Evolutionary conservation across 345 rosid genomes (phyloP), one percentile per base, ranked within the genome.

Genomic region (Populus ilicifolia): DNA sequence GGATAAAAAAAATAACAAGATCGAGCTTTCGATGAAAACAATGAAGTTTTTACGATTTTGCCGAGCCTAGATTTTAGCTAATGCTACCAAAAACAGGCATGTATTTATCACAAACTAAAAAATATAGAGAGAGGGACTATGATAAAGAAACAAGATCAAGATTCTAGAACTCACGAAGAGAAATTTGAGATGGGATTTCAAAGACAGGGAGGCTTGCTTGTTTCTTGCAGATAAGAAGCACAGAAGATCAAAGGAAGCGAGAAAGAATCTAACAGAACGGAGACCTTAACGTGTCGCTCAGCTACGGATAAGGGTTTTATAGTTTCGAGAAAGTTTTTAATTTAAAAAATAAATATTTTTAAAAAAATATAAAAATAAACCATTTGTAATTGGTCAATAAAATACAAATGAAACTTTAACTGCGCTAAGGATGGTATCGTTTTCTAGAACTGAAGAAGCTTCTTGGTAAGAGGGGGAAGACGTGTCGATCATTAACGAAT

Each of bases 21-120:
- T 30, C 36, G 48, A 10, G 41, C 17, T 41, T 66, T 72, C 52
- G 73, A 67, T 66, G 39, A 25, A 72, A 78, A 52, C 68, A 29
- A 73, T 12, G 50, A 52, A 52, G 20, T 18, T 72, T 67, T 78
- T 72, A 5, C 35, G 7, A 67, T 18, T 11, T 41, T 18, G 29
- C 7, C 36, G n/a, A 33, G 72, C 25, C 38, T 54, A 54, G 54
- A 74, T 79, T 67, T 74, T 69, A 61, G 43, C n/a, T 21, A 44
- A 69, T 46, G 73, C 14, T 46, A 20, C 41, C 27, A 59, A 27
- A 8, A 25, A 27, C 17, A 27, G 13, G 16, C 16, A 46, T n/a
- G 7, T 14, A 52, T 56, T 1, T 21, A 71, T 20, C 10, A 50
- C 12, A 14, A 14, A 43, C 46, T 43, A 43, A 43, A 66, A 21